phyloP scores from a whole-genome alignment of 164 flowering plant species.

The Aristolochia contorta region DNA sequence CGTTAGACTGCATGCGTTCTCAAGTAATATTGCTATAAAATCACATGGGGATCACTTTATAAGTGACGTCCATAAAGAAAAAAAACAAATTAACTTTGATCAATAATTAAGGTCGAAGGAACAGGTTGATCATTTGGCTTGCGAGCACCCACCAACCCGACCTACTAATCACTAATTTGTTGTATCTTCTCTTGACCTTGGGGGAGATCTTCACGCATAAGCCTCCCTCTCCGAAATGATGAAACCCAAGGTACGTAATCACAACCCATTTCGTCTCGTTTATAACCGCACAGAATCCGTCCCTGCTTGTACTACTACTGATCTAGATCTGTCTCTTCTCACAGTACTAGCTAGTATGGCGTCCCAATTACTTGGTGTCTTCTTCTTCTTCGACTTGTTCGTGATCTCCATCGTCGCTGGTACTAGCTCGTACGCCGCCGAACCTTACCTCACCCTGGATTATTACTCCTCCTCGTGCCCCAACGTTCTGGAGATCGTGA shows the following conservation, averaged over 20 bases:
- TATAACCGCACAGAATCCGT: slow-evolving; percentile 13
- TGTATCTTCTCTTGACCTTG: slow-evolving; percentile 85
- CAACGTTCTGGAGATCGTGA: slow-evolving; percentile 35
- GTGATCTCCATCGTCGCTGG: slow-evolving; percentile 13
- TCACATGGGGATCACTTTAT: neutral
- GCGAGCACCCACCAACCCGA: neutral
- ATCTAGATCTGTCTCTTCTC: no score
- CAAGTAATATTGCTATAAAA: neutral
- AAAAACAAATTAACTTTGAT: no score
- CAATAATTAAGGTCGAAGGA: neutral
- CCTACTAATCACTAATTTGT: slow-evolving; percentile 26
- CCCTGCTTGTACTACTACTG: no score
- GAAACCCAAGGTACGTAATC: neutral
- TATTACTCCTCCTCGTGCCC: slow-evolving; percentile 71
- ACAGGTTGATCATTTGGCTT: neutral
- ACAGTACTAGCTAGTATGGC: neutral
- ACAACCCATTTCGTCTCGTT: neutral
- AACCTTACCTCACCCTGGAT: slow-evolving; percentile 53
- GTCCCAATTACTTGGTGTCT: slow-evolving; percentile 1
- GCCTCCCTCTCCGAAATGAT: slow-evolving; percentile 12
- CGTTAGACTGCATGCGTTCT: no score
- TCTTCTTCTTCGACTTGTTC: slow-evolving; percentile 8
- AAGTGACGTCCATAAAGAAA: neutral
- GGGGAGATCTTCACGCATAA: slow-evolving; percentile 9
- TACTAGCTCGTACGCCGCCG: slow-evolving; percentile 26